phyloP scores from a whole-genome alignment of 1,284 basidiomycete species.

The Ceratobasidium sp. region DNA sequence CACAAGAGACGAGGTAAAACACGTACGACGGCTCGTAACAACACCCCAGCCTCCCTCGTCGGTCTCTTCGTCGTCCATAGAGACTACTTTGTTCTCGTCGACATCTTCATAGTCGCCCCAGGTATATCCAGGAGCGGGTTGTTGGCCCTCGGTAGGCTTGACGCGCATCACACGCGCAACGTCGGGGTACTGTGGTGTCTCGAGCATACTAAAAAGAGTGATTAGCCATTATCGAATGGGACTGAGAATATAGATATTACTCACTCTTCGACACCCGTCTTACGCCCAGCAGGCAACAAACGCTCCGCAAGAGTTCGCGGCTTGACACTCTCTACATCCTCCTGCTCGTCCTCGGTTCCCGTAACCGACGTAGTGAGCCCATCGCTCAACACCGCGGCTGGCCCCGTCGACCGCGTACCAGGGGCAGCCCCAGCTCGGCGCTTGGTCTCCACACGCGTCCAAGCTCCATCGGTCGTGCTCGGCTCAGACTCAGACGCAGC shows the following conservation, averaged over 20 bases:
- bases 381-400: slow-evolving; percentile 55
- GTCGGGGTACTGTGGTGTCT: slow-evolving; percentile 68
- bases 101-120: slow-evolving; percentile 80
- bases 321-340: slow-evolving; percentile 9
- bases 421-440: slow-evolving; percentile 35
- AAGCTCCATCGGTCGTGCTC: slow-evolving; percentile 62
- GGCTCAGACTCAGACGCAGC: slow-evolving; percentile 48
- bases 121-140: slow-evolving; percentile 73
- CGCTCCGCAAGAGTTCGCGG: slow-evolving; percentile 34
- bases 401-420: slow-evolving; percentile 36
- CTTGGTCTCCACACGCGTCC: slow-evolving; percentile 66
- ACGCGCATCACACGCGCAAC: slow-evolving; percentile 74
- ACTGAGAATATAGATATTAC: slow-evolving; percentile 59
- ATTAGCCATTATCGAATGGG: slow-evolving; percentile 29
- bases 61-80: slow-evolving; percentile 69
- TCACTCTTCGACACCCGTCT: slow-evolving; percentile 44
- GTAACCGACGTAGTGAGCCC: slow-evolving; percentile 68
- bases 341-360: slow-evolving; percentile 60
- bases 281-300: slow-evolving; percentile 33
- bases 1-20: slow-evolving; percentile 59
- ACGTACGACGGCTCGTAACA: slow-evolving; percentile 68
- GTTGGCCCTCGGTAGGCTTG: slow-evolving; percentile 66
- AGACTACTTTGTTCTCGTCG: slow-evolving; percentile 58
- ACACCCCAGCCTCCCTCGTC: slow-evolving; percentile 77
- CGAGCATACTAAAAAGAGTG: slow-evolving; percentile 66